These are phyloP conservation scores for Raphanus raphanistrum DNA, from an alignment of 345 rosid species.

Conservation along the genomic window DNA sequence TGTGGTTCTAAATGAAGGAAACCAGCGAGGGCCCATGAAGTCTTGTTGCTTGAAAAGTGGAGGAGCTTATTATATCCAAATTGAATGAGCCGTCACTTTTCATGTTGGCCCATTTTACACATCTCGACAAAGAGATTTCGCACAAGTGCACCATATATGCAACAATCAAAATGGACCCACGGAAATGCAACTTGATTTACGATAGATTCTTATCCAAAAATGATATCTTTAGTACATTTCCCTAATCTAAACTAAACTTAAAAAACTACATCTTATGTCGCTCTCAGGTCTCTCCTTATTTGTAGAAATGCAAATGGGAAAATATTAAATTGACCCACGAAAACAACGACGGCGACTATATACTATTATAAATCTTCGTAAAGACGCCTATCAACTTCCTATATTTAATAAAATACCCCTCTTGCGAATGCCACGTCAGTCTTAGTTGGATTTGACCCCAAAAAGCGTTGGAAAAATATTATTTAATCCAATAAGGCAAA, in stretches of 20 bases:
- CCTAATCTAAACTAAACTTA: neutral
- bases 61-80: neutral
- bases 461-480: slow-evolving; percentile 2
- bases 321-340: slow-evolving; percentile 24
- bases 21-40: neutral
- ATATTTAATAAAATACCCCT: slow-evolving; percentile 13
- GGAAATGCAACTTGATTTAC: slow-evolving; percentile 22
- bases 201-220: slow-evolving; percentile 34
- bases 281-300: slow-evolving; percentile 8
- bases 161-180: slow-evolving; percentile 19
- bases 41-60: slow-evolving; percentile 16
- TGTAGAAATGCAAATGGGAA: slow-evolving; percentile 8
- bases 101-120: neutral
- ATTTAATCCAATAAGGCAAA: slow-evolving; percentile 18
- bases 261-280: neutral
- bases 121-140: neutral
- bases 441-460: slow-evolving; percentile 37
- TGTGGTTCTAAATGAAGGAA: neutral
- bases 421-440: slow-evolving; percentile 31
- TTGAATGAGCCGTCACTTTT: neutral
- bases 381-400: neutral
- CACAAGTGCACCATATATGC: neutral
- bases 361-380: neutral
- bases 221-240: slow-evolving; percentile 15
- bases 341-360: neutral